Percentiles rank a stretch among this genome's conserved stretches.
Evolutionary conservation across 2,329 filamentous ascomycete species (phyloP).

Genomic region (Fusarium ramigenum): DNA sequence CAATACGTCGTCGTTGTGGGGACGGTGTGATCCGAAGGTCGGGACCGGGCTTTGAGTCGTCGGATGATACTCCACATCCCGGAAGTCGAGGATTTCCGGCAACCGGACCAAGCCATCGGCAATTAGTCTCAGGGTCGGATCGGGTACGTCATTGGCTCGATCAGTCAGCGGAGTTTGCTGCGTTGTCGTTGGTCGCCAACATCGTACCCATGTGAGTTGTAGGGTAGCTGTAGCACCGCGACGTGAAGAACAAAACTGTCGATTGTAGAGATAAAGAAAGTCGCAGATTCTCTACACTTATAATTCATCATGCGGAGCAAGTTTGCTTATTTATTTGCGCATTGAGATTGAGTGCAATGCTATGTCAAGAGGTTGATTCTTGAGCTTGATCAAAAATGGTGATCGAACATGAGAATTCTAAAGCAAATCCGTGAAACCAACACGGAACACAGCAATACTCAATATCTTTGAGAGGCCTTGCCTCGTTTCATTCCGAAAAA

Average conservation of each 20-base stretch:
- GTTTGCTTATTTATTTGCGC: no score
- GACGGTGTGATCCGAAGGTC: not conserved
- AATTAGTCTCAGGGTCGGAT: not conserved
- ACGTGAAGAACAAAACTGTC: not conserved
- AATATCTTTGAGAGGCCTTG: no score
- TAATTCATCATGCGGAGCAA: no score
- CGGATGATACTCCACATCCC: not conserved
- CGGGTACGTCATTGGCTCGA: not conserved
- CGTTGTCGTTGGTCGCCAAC: not conserved
- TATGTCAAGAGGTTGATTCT: no score
- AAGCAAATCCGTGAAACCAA: no score
- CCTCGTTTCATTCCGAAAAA: no score
- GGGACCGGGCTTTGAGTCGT: not conserved
- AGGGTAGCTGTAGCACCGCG: not conserved
- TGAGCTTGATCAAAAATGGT: no score
- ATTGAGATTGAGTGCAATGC: no score
- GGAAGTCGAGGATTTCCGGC: not conserved
- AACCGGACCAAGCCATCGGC: not conserved
- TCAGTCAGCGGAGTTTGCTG: not conserved
- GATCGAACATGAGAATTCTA: no score
- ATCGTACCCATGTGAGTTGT: not conserved
- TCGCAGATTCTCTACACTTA: accelerated
- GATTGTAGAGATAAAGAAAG: no score
- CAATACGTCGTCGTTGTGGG: not conserved
- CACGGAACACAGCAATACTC: no score